Conservation (phyloP, 2,329 filamentous ascomycete species). For the Pseudonectria buxi region DNA sequence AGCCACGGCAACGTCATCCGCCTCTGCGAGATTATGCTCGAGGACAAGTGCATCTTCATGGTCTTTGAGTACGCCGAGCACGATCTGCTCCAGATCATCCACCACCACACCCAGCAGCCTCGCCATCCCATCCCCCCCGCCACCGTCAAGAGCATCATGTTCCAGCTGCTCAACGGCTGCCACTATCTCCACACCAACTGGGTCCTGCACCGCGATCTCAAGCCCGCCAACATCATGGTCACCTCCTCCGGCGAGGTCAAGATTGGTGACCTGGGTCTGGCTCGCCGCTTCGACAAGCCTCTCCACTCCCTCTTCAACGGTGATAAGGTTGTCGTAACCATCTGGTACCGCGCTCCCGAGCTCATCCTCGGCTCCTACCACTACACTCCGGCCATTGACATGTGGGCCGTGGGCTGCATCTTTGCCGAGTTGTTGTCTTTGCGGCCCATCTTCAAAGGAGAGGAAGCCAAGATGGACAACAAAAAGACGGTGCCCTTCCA, state of each 20-base stretch:
- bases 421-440: slow-evolving; percentile 89
- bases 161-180: slow-evolving; percentile 89
- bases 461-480: slow-evolving; percentile 97
- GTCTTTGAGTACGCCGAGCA: slow-evolving; percentile 99
- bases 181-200: slow-evolving; percentile 94
- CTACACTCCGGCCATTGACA: slow-evolving; percentile 93
- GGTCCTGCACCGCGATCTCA: slow-evolving; percentile 94
- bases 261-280: slow-evolving; percentile 89
- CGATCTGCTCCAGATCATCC: slow-evolving; percentile 94
- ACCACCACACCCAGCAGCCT: slow-evolving; percentile 88
- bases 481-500: slow-evolving; percentile 98
- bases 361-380: slow-evolving; percentile 87
- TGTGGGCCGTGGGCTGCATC: slow-evolving; percentile 97
- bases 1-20: slow-evolving; percentile 84
- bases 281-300: slow-evolving; percentile 88
- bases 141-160: slow-evolving; percentile 90
- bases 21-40: slow-evolving; percentile 89
- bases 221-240: slow-evolving; percentile 98
- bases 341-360: slow-evolving; percentile 97
- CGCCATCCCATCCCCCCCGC: slow-evolving; percentile 80
- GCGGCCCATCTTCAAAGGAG: slow-evolving; percentile 94
- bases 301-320: slow-evolving; percentile 85
- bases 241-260: slow-evolving; percentile 85
- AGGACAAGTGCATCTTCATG: slow-evolving; percentile 99
- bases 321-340: slow-evolving; percentile 97